Evolutionary conservation across 148 eudicot species (phyloP).

Genomic region (Diospyros lotus): DNA sequence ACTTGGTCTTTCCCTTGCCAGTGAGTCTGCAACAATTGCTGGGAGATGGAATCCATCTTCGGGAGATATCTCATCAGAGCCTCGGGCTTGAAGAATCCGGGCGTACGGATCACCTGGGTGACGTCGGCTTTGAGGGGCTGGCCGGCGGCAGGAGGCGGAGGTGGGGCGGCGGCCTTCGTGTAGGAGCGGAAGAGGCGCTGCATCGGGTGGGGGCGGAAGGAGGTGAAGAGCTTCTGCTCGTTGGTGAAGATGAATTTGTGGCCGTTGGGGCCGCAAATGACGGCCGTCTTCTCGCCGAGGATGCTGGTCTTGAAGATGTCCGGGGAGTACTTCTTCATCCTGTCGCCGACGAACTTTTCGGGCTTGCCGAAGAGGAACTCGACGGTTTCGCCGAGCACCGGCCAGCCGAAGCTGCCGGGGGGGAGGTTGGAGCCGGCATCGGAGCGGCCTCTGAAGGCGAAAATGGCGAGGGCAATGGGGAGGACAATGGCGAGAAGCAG

Average conservation of each 20-base stretch:
- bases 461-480: neutral
- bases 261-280: slow-evolving; percentile 31
- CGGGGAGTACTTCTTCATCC: slow-evolving; percentile 22
- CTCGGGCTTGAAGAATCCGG: slow-evolving; percentile 30
- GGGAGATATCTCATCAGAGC: neutral
- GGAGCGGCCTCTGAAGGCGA: neutral
- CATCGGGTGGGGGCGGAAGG: slow-evolving; percentile 47
- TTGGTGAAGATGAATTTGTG: slow-evolving; percentile 46
- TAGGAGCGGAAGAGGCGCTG: slow-evolving; percentile 27
- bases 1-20: neutral
- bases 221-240: slow-evolving; percentile 38
- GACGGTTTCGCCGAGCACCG: slow-evolving; percentile 40
- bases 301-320: slow-evolving; percentile 36
- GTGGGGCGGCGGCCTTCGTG: neutral
- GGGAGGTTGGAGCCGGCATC: neutral
- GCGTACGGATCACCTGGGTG: slow-evolving; percentile 28
- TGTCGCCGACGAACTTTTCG: slow-evolving; percentile 26
- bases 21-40: neutral
- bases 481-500: neutral
- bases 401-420: slow-evolving; percentile 47
- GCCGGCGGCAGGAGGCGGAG: neutral
- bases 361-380: slow-evolving; percentile 30
- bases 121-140: slow-evolving; percentile 24
- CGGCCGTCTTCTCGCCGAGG: slow-evolving; percentile 28
- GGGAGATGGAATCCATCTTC: neutral